Evolutionary conservation across 257 asterid genomes (phyloP), one percentile per base, ranked within the genome.

Genomic region (Ophiorrhiza pumila): DNA sequence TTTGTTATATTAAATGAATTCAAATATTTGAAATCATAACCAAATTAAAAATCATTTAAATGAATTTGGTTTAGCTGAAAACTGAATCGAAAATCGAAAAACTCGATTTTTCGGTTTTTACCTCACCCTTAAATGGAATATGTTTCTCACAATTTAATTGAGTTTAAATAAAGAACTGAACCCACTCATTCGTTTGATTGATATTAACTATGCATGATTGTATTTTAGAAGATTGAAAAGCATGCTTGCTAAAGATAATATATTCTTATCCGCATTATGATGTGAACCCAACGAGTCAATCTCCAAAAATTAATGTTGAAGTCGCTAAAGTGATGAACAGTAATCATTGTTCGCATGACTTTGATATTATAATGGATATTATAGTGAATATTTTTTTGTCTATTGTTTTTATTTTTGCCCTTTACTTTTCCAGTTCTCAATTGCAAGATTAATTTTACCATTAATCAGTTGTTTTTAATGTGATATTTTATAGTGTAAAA

Each of bases 331-430:
- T 62, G 47, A 37, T 43, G 39, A 18, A n/a, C 20, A 18, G 47
- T 35, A 18, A 62, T 62, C 29, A 62, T 35, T 62, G 68, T 20
- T 7, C 31, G 68, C 49, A 37, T 62, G 68, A 62, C 37, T 37
- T 37, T 37, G 49, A 37, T 62, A 13, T 62, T 37, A 31, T 35
- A 8, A 20, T 35, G 20, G 0, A 9, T 37, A n/a, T n/a, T n/a
- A n/a, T n/a, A n/a, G n/a, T 8, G 7, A 62, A 35, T 27, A 20
- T 35, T 7, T 18, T 12, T 12, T 31, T 2, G 12, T 27, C 9
- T 11, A 55, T 55, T 55, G 34, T 55, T 23, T 2, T 7, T 7
- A n/a, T 55, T 6, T 20, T 52, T 0, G n/a, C 23, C 23, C 23
- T 2, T 4, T 57, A 7, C 4, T 25, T 29, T 56, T 25, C n/a